Evolutionary conservation across 495 filamentous ascomycete species (phyloP).

Genomic region (Lentithecium fluviatile): DNA sequence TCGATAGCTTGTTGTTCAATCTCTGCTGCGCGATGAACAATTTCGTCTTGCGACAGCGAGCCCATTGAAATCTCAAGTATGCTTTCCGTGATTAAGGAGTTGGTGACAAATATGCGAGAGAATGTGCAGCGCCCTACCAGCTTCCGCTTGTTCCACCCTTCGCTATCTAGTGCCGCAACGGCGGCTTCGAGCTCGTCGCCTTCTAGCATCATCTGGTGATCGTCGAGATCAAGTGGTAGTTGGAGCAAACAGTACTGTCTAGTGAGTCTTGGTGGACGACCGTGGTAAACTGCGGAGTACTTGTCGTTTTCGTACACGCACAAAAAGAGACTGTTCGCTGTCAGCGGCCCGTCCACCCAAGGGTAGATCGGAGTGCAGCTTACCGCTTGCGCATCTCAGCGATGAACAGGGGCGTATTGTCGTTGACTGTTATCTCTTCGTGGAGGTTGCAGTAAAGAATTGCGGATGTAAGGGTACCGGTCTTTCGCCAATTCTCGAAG

Average conservation of each 20-base stretch:
- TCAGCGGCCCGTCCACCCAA: too few species aligned
- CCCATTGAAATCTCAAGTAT: conserved; percentile 60
- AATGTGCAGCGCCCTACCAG: conserved; percentile 45
- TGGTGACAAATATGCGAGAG: conserved; percentile 51
- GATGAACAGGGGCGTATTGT: conserved; percentile 53
- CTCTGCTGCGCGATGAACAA: conserved; percentile 51
- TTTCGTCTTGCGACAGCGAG: conserved; percentile 46
- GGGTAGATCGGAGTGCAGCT: too few species aligned
- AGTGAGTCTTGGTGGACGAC: conserved; percentile 57
- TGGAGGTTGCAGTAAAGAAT: conserved; percentile 61
- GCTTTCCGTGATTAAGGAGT: conserved; percentile 55
- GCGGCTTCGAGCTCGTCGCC: conserved; percentile 47
- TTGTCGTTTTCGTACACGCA: conserved; percentile 56
- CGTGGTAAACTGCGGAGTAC: conserved; percentile 54
- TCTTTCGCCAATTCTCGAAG: conserved; percentile 40
- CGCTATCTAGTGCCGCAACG: conserved; percentile 48
- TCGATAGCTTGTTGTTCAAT: conserved; percentile 19
- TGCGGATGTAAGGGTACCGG: conserved; percentile 49
- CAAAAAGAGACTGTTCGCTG: conserved; percentile 45
- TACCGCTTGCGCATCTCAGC: conserved; percentile 50
- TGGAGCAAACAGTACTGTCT: conserved; percentile 56
- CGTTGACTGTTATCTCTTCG: conserved; percentile 48
- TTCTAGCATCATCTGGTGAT: conserved; percentile 51
- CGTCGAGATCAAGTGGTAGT: conserved; percentile 58
- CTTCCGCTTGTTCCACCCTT: conserved; percentile 56